A percentile compares a stretch with the other conserved stretches of the same genome.
Evolutionary conservation across 2,329 filamentous ascomycete genomes (phyloP).

Genomic region (Alternaria triticimaculans): DNA sequence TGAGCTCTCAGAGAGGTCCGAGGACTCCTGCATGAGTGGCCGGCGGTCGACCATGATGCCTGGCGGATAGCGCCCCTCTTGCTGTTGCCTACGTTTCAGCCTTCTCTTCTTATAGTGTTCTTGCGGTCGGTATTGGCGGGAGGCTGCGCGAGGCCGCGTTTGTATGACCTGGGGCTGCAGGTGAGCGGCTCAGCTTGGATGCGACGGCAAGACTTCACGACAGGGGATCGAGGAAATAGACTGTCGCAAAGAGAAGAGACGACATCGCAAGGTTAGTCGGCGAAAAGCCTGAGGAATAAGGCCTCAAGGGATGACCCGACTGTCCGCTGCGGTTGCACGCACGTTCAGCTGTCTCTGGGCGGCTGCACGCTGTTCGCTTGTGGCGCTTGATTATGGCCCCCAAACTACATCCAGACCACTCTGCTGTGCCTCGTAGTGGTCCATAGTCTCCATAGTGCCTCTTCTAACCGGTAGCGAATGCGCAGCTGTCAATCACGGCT

Average conservation of each 20-base stretch:
- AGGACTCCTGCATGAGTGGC: constrained; percentile 36
- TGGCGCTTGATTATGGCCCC: constrained; percentile 13
- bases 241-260: not conserved
- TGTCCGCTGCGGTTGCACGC: constrained; percentile 4
- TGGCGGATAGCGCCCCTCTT: not conserved
- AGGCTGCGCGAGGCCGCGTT: constrained; percentile 2
- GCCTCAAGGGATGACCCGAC: not conserved
- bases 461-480: not conserved
- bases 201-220: not conserved
- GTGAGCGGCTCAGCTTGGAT: not conserved
- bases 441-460: not conserved
- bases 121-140: constrained; percentile 1
- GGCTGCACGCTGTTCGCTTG: constrained; percentile 15
- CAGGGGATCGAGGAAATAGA: not conserved
- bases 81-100: constrained; percentile 24
- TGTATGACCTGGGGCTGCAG: constrained; percentile 6
- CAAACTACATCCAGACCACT: constrained; percentile 6
- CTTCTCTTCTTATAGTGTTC: constrained; percentile 4
- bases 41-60: constrained; percentile 40
- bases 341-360: constrained; percentile 15
- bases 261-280: not conserved
- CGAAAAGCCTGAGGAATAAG: constrained; percentile 2
- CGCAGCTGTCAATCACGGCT: not conserved
- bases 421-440: constrained; percentile 1
- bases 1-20: constrained; percentile 36